These are phyloP conservation scores for Chloroidium sp. DNA, from an alignment of 163 green algal species.

Conservation along the genomic window DNA sequence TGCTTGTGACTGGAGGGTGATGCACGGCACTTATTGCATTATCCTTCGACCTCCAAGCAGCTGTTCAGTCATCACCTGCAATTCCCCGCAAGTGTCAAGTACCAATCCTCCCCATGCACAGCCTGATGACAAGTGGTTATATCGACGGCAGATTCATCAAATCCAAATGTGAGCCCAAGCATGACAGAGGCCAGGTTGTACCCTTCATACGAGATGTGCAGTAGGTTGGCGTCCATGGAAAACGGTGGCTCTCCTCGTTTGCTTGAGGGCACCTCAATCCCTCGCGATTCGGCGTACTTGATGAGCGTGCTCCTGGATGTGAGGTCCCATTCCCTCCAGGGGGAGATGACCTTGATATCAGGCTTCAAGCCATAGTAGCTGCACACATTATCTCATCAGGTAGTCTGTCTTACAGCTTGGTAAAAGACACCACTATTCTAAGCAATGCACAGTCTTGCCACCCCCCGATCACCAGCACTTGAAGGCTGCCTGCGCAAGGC, in stretches of 20 bases:
- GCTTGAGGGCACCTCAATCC: conserved; percentile 65
- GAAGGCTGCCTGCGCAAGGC: too few relatives aligned
- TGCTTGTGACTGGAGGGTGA: too few relatives aligned
- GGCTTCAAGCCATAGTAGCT: conserved; percentile 94
- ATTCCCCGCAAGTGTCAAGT: background rate
- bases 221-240: conserved; percentile 92
- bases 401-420: too few relatives aligned
- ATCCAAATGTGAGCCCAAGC: background rate
- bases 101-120: background rate
- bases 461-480: too few relatives aligned
- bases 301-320: conserved; percentile 88
- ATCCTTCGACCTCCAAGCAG: too few relatives aligned
- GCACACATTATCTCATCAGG: background rate
- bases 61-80: too few relatives aligned
- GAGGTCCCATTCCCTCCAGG: conserved; percentile 98
- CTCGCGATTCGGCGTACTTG: conserved; percentile 79
- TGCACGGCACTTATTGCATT: too few relatives aligned
- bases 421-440: too few relatives aligned
- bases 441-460: background rate
- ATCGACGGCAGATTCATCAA: background rate
- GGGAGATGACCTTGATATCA: conserved; percentile 98
- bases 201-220: conserved; percentile 91
- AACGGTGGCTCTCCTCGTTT: conserved; percentile 91
- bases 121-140: background rate
- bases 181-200: conserved; percentile 7